Conservation (phyloP, 2,329 filamentous ascomycete genomes). For the Daldinia sp. region DNA sequence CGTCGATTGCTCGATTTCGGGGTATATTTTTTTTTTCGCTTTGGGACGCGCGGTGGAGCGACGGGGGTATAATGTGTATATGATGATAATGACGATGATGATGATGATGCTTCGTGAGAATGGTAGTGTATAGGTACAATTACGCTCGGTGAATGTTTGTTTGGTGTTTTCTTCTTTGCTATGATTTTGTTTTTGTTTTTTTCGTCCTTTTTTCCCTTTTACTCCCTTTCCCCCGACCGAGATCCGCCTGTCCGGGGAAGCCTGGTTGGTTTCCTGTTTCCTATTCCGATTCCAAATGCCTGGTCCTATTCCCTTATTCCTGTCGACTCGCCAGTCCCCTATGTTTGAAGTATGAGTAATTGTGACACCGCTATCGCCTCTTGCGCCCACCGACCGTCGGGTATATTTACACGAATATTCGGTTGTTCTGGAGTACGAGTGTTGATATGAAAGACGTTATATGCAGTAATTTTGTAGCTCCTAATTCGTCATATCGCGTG, state of each 20-base stretch:
- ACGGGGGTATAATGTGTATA: constrained; percentile 39
- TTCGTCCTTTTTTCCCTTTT: constrained; percentile 4
- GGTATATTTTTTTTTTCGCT: constrained; percentile 31
- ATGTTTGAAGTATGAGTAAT: constrained; percentile 21
- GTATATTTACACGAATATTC: constrained; percentile 16
- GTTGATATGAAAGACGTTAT: constrained; percentile 6
- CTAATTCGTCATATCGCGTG: not conserved
- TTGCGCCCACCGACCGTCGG: constrained; percentile 21
- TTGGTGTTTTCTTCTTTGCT: constrained; percentile 14
- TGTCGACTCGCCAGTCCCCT: constrained; percentile 12
- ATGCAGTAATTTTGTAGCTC: not conserved
- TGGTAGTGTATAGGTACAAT: constrained; percentile 37
- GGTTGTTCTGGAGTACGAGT: constrained; percentile 4
- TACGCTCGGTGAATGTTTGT: constrained; percentile 34
- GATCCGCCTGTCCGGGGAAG: constrained; percentile 11
- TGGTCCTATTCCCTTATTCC: not conserved
- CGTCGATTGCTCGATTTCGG: constrained; percentile 44
- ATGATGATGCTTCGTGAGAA: constrained; percentile 43
- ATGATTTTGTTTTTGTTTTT: constrained; percentile 11
- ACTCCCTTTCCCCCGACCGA: constrained; percentile 9
- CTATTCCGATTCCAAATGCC: constrained; percentile 1
- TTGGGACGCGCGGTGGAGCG: constrained; percentile 33
- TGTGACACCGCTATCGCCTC: constrained; percentile 10
- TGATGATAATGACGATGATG: constrained; percentile 12
- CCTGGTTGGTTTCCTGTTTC: constrained; percentile 10